phyloP scores from a whole-genome alignment of 2,329 filamentous ascomycete species.

The Fusarium sp. region DNA sequence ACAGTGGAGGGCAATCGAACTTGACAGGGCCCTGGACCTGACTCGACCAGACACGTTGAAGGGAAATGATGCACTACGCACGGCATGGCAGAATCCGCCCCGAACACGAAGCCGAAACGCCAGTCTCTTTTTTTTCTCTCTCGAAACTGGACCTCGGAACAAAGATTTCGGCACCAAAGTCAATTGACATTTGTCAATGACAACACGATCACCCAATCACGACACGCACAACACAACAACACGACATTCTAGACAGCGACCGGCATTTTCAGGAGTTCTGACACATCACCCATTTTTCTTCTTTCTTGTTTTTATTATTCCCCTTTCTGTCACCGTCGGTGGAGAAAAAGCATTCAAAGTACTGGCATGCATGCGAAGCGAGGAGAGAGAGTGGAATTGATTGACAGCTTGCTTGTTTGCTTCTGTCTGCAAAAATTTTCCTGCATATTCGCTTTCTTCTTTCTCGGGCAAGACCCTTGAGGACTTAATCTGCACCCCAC shows the following conservation, averaged over 20 bases:
- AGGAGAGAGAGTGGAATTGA: neutral
- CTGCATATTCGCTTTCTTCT: constrained; percentile 1
- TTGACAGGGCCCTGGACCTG: constrained; percentile 26
- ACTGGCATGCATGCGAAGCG: constrained; percentile 29
- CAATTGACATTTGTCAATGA: constrained; percentile 20
- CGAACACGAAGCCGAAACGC: constrained; percentile 32
- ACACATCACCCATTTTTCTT: constrained; percentile 26
- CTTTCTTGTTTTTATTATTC: constrained; percentile 29
- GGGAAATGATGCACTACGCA: constrained; percentile 1
- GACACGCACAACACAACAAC: constrained; percentile 15
- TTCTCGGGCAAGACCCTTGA: constrained; percentile 14
- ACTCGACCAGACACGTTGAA: constrained; percentile 11
- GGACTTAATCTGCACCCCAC: constrained; percentile 21
- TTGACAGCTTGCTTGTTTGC: constrained; percentile 12
- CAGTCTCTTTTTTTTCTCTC: neutral
- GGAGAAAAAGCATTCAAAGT: constrained; percentile 28
- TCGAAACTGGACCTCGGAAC: constrained; percentile 18
- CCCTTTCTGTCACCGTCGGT: constrained; percentile 33
- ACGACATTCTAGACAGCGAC: constrained; percentile 38
- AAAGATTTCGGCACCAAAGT: constrained; percentile 10
- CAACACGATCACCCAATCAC: constrained; percentile 25
- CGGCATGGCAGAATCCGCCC: constrained; percentile 1
- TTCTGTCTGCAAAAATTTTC: constrained; percentile 21
- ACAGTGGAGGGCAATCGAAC: constrained; percentile 16
- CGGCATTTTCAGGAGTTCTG: constrained; percentile 40